A percentile compares a stretch with the other conserved stretches of the same genome.
These are phyloP conservation scores for Xerocomellus chrysenteron DNA, from an alignment of 768 basidiomycete genomes.

Conservation along the genomic window DNA sequence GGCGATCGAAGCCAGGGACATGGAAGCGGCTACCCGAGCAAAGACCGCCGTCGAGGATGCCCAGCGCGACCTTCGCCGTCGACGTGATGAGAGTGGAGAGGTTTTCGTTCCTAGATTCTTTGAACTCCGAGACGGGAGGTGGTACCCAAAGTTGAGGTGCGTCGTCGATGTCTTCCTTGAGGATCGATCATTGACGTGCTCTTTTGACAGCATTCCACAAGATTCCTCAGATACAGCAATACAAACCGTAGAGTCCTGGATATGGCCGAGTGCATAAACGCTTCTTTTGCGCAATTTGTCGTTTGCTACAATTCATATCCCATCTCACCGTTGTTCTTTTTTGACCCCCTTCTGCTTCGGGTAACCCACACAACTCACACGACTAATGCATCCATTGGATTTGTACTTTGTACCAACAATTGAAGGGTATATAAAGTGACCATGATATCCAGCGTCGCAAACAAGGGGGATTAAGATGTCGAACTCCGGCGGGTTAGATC, in stretches of 20 bases:
- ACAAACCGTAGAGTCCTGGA: conserved; percentile 71
- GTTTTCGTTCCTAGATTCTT: conserved; percentile 81
- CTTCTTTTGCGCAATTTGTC: not conserved
- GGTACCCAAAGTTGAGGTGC: conserved; percentile 77
- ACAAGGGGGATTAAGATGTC: conserved; percentile 11
- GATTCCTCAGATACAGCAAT: conserved; percentile 66
- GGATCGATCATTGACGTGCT: not conserved
- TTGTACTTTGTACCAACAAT: conserved; percentile 40
- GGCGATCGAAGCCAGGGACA: conserved; percentile 85
- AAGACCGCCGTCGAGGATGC: conserved; percentile 90
- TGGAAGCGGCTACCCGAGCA: conserved; percentile 90
- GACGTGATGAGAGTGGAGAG: conserved; percentile 71
- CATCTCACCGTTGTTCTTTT: conserved; percentile 2
- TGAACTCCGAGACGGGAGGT: conserved; percentile 69
- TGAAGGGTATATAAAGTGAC: conserved; percentile 36
- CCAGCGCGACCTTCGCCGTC: conserved; percentile 77
- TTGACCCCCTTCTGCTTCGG: conserved; percentile 5
- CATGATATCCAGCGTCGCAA: conserved; percentile 24
- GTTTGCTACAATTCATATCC: conserved; percentile 21
- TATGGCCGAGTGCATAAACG: conserved; percentile 48
- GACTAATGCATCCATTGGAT: conserved; percentile 38
- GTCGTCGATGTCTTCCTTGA: conserved; percentile 25
- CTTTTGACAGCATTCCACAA: conserved; percentile 55
- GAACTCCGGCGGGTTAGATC: not conserved
- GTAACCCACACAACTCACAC: conserved; percentile 25